Evolutionary conservation across 306 rosid species (phyloP), one percentile per base, ranked within the genome.

Genomic region (Heteromeles arbutifolia): DNA sequence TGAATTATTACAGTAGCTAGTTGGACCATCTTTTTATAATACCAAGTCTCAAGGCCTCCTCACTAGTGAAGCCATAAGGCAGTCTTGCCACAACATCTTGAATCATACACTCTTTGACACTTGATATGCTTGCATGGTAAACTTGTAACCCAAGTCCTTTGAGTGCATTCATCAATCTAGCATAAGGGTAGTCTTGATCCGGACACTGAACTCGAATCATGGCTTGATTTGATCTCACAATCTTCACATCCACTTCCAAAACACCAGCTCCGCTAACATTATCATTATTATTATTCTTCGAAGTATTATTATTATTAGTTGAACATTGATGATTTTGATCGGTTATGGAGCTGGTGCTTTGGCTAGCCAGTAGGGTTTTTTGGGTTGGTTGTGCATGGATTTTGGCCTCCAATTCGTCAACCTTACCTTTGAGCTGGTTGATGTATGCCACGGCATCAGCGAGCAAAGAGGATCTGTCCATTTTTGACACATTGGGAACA

Each of bases 391-490:
- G 61, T 31, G 52, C 21, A 4, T 78, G 34, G 11, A 67, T 8
- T 34, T 48, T 52, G 4, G 79, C 39, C 72, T 82, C 79, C 48
- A 70, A 54, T 3, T 62, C 44, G 2, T 63, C 58, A 19, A 79
- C 31, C 69, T 82, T 84, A 44, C 79, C 61, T 74, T 84, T 79
- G 13, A 86, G 88, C 21, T 79, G 74, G 1, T 71, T 84, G 67
- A 86, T 86, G 70, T 86, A 86, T 2, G 65, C 10, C 1, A 79
- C 83, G 0, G 90, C 90, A 15, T 86, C 90, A 0, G 84, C 78
- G 0, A 86, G 84, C 8, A 86, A 22, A n/a, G 90, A 86, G 0
- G 88, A 86, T 37, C 80, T 84, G 86, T 87, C 90, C 90, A 87
- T 84, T 68, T 84, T 87, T 1, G 90, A 87, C 11, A 87, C 85